phyloP scores from a whole-genome alignment of 257 asterid genomes.

The Thymus quinquecostatus region DNA sequence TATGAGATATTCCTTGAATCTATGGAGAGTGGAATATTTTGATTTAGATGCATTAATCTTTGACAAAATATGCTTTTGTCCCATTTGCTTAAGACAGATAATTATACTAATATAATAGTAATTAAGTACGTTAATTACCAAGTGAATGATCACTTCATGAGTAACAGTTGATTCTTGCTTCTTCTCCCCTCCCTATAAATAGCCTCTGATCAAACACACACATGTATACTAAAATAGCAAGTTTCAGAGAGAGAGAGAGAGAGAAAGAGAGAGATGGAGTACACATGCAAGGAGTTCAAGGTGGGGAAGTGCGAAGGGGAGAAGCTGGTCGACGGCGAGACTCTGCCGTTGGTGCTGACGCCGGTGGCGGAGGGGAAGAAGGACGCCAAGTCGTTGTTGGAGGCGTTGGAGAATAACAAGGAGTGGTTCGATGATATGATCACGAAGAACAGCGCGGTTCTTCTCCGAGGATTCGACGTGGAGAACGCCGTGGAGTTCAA shows the following conservation, averaged over 20 bases:
- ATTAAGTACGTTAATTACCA: slow-evolving; percentile 1
- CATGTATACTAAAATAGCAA: background rate
- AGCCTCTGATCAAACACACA: background rate
- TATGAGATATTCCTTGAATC: too few relatives aligned
- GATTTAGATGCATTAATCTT: background rate
- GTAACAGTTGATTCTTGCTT: background rate
- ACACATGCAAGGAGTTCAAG: slow-evolving; percentile 63
- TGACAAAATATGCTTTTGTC: background rate
- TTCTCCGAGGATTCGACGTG: slow-evolving; percentile 68
- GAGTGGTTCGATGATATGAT: slow-evolving; percentile 83
- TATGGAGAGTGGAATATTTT: too few relatives aligned
- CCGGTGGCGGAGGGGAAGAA: slow-evolving; percentile 41
- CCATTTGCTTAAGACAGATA: slow-evolving; percentile 9
- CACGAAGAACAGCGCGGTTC: slow-evolving; percentile 72
- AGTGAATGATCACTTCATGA: slow-evolving; percentile 10
- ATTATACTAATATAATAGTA: background rate
- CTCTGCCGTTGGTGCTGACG: slow-evolving; percentile 68
- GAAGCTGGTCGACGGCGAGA: slow-evolving; percentile 69
- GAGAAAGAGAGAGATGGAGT: slow-evolving; percentile 46
- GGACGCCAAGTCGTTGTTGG: slow-evolving; percentile 42
- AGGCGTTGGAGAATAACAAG: slow-evolving; percentile 48
- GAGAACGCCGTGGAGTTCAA: slow-evolving; percentile 64
- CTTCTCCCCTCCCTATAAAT: slow-evolving; percentile 28
- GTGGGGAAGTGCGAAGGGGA: slow-evolving; percentile 89
- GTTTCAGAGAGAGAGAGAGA: background rate